Evolutionary conservation across 495 filamentous ascomycete species (phyloP).

Genomic region (Zalerion maritima): DNA sequence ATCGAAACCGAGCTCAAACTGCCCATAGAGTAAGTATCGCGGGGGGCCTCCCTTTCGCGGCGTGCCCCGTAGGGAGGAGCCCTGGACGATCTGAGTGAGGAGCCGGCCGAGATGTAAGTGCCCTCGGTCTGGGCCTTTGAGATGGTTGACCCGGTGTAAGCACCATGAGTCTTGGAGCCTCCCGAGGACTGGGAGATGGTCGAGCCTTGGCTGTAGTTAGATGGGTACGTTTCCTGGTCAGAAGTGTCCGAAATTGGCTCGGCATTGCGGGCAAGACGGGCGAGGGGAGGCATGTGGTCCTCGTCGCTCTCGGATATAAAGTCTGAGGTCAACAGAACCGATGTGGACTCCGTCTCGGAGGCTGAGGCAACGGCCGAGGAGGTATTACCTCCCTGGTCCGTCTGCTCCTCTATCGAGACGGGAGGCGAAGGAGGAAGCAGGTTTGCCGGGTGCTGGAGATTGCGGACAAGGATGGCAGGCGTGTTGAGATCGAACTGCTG

Average conservation of each 20-base stretch:
- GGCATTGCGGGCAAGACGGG: conserved; percentile 46
- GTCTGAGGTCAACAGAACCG: conserved; percentile 39
- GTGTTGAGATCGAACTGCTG: conserved; percentile 91
- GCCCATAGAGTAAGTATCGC: conserved; percentile 42
- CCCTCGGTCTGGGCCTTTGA: conserved; percentile 38
- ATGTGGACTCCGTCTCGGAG: conserved; percentile 28
- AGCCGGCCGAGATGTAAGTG: conserved; percentile 50
- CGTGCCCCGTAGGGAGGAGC: conserved; percentile 23
- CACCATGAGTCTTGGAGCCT: conserved; percentile 25
- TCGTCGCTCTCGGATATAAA: conserved; percentile 52
- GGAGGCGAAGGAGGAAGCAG: conserved; percentile 65
- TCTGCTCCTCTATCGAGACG: conserved; percentile 54
- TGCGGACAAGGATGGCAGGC: conserved; percentile 57
- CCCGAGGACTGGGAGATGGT: conserved; percentile 42
- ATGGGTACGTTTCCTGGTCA: conserved; percentile 40
- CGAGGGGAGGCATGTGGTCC: conserved; percentile 50
- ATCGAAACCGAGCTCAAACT: conserved; percentile 44
- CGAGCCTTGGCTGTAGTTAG: conserved; percentile 47
- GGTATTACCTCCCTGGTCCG: conserved; percentile 22
- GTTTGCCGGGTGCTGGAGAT: conserved; percentile 68
- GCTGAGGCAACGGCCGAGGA: conserved; percentile 20
- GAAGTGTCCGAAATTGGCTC: conserved; percentile 39
- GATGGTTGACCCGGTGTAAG: conserved; percentile 28
- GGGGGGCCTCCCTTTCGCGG: no score
- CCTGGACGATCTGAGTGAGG: conserved; percentile 31